Evolutionary conservation across 768 basidiomycete species (phyloP).

Genomic region (Phanerodontia chrysosporium): DNA sequence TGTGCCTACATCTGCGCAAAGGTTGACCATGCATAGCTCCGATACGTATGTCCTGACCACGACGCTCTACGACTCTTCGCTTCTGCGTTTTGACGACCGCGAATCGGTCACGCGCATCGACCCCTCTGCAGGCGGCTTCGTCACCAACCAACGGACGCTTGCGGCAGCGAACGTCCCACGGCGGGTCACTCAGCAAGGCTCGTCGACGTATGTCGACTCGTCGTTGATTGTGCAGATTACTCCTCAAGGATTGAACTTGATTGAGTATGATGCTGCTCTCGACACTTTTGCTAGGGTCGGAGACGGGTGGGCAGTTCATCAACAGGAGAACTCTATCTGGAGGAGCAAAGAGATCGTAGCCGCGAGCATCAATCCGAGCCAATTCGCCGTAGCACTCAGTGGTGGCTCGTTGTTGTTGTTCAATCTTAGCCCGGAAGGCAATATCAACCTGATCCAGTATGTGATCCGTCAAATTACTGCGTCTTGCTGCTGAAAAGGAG

Average conservation of each 20-base stretch:
- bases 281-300: slow-evolving; percentile 38
- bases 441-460: slow-evolving; percentile 32
- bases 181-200: slow-evolving; percentile 21
- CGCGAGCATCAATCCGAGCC: slow-evolving; percentile 65
- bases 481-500: neutral
- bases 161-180: slow-evolving; percentile 55
- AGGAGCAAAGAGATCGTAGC: slow-evolving; percentile 50
- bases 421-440: slow-evolving; percentile 37
- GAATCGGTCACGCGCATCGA: slow-evolving; percentile 41
- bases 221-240: slow-evolving; percentile 74
- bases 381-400: slow-evolving; percentile 57
- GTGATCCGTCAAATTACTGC: slow-evolving; percentile 1
- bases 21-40: slow-evolving; percentile 28
- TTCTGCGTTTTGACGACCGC: slow-evolving; percentile 48
- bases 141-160: slow-evolving; percentile 51
- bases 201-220: slow-evolving; percentile 39
- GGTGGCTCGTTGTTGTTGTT: slow-evolving; percentile 52
- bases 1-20: neutral
- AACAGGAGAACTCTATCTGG: slow-evolving; percentile 20
- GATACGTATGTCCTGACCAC: slow-evolving; percentile 60
- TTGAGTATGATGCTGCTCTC: slow-evolving; percentile 49
- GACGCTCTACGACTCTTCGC: slow-evolving; percentile 47
- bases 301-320: slow-evolving; percentile 35
- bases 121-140: slow-evolving; percentile 38
- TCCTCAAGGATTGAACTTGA: slow-evolving; percentile 44